These are phyloP conservation scores for Kandelia obovata DNA, from an alignment of 345 rosid genomes.

Conservation along the genomic window DNA sequence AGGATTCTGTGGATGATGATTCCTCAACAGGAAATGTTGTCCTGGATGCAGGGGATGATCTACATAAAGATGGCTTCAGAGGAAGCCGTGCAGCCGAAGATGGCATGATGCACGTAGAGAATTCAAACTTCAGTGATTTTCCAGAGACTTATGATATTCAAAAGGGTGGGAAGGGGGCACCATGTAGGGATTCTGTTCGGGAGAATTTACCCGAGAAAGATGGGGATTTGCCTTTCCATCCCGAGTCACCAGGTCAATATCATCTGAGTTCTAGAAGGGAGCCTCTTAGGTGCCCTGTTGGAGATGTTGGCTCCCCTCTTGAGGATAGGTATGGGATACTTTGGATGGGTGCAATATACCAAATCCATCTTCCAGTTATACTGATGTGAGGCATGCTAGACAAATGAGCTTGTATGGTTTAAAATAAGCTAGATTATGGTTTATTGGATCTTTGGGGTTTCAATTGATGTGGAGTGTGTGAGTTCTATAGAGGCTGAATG, in stretches of 20 bases:
- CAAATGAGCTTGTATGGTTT: not conserved
- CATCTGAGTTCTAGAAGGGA: constrained; percentile 37
- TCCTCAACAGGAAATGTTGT: constrained; percentile 47
- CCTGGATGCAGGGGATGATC: constrained; percentile 33
- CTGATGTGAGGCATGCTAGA: not conserved
- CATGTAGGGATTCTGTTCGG: constrained; percentile 30
- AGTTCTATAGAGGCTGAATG: no score
- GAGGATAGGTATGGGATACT: constrained; percentile 45
- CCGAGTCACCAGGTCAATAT: constrained; percentile 29
- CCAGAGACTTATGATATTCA: constrained; percentile 26
- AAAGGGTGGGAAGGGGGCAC: constrained; percentile 36
- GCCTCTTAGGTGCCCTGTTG: constrained; percentile 28
- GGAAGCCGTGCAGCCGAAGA: constrained; percentile 38
- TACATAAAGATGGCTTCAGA: constrained; percentile 33
- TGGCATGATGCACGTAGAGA: constrained; percentile 24
- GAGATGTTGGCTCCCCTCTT: constrained; percentile 27
- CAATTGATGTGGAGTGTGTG: no score
- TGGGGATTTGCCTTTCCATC: constrained; percentile 25
- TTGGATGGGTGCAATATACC: not conserved
- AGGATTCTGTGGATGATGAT: constrained; percentile 56
- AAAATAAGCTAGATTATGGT: not conserved
- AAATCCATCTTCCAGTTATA: not conserved
- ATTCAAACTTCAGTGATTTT: constrained; percentile 34
- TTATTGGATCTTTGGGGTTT: no score
- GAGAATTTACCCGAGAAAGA: constrained; percentile 45